A percentile compares a stretch with the other conserved stretches of the same genome.
These are phyloP conservation scores for Arxiozyma slooffiae DNA, from an alignment of 1,139 yeast genomes.

Conservation along the genomic window DNA sequence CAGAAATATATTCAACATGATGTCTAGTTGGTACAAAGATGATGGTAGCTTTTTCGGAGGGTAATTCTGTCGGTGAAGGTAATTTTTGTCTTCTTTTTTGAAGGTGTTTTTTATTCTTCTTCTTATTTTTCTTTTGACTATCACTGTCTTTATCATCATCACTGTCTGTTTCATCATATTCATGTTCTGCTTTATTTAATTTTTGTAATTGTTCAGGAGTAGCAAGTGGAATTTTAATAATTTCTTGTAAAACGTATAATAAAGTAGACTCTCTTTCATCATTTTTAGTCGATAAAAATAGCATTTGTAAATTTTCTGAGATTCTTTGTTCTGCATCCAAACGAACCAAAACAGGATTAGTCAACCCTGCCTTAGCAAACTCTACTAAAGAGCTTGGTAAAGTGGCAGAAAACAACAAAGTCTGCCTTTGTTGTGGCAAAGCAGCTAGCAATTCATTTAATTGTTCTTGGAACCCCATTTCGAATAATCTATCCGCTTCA, in stretches of 20 bases:
- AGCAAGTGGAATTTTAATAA: slow-evolving; percentile 77
- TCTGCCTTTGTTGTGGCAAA: slow-evolving; percentile 74
- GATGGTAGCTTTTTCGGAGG: slow-evolving; percentile 79
- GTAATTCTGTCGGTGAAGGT: slow-evolving; percentile 74
- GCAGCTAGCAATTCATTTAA: slow-evolving; percentile 80
- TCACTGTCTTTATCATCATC: slow-evolving; percentile 43
- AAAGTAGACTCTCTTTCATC: slow-evolving; percentile 88
- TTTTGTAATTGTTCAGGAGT: slow-evolving; percentile 52
- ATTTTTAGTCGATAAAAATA: slow-evolving; percentile 68
- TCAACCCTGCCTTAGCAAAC: slow-evolving; percentile 92
- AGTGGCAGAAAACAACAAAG: slow-evolving; percentile 88
- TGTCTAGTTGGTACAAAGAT: slow-evolving; percentile 95
- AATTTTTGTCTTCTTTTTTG: slow-evolving; percentile 44
- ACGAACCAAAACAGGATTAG: slow-evolving; percentile 84
- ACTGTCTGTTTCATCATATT: slow-evolving; percentile 38
- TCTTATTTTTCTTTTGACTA: slow-evolving; percentile 30
- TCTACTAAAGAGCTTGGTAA: slow-evolving; percentile 87
- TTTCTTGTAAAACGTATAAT: slow-evolving; percentile 63
- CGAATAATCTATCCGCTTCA: slow-evolving; percentile 96
- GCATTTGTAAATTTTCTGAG: slow-evolving; percentile 85
- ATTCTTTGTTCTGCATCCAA: slow-evolving; percentile 86
- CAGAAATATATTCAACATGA: slow-evolving; percentile 85
- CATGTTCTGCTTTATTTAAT: slow-evolving; percentile 37
- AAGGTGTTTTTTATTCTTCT: slow-evolving; percentile 34
- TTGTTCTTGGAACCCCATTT: slow-evolving; percentile 94